These are phyloP conservation scores for Rhodotorula taiwanensis DNA, from an alignment of 768 basidiomycete species.

Conservation along the genomic window DNA sequence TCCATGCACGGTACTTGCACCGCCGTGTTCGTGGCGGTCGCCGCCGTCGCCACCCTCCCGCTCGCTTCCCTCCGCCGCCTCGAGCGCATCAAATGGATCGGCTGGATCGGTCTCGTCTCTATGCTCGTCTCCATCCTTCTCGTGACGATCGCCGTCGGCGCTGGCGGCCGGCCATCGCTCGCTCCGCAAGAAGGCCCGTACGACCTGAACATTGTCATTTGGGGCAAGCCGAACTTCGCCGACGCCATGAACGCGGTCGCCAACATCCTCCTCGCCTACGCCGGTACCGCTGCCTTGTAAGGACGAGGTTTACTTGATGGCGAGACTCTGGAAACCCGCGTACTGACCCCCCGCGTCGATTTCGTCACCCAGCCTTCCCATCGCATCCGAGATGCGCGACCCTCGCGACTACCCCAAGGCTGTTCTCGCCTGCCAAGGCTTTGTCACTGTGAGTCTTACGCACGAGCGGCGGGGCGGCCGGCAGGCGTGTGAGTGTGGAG, in stretches of 20 bases:
- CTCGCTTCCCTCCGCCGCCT: slow-evolving; percentile 42
- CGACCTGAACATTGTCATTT: slow-evolving; percentile 38
- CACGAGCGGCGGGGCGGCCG: too few relatives aligned
- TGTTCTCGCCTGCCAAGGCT: slow-evolving; percentile 35
- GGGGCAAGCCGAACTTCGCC: slow-evolving; percentile 24
- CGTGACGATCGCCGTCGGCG: slow-evolving; percentile 39
- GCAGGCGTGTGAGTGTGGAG: too few relatives aligned
- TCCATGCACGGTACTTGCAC: slow-evolving; percentile 45
- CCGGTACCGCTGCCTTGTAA: slow-evolving; percentile 14
- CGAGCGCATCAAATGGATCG: slow-evolving; percentile 42
- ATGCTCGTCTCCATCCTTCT: slow-evolving; percentile 37
- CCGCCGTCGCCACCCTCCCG: slow-evolving; percentile 38
- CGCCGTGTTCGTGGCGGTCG: slow-evolving; percentile 44
- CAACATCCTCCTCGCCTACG: slow-evolving; percentile 41
- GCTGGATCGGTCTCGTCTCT: slow-evolving; percentile 39
- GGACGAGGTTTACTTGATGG: not conserved
- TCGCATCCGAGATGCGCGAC: slow-evolving; percentile 45
- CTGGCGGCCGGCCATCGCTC: slow-evolving; percentile 38
- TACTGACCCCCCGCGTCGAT: not conserved
- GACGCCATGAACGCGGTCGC: slow-evolving; percentile 44
- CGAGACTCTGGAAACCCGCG: not conserved
- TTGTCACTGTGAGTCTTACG: too few relatives aligned
- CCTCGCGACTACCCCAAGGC: slow-evolving; percentile 43
- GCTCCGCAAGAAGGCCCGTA: slow-evolving; percentile 38
- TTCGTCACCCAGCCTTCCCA: slow-evolving; percentile 22